Base-by-base conservation (phyloP, 495 filamentous ascomycete genomes). In the Neurospora terricola region DNA sequence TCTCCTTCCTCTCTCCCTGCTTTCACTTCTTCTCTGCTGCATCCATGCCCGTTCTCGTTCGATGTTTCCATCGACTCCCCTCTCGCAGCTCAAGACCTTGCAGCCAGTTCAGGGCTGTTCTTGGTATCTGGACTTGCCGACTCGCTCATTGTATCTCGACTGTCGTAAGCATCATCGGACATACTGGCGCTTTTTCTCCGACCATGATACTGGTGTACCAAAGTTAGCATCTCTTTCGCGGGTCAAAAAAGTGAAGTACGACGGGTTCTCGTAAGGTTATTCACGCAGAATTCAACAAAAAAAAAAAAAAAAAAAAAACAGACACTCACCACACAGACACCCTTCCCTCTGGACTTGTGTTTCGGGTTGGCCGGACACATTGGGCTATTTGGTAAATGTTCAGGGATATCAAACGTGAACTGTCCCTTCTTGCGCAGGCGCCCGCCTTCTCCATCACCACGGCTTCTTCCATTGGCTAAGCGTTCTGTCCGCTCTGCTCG, bases 311-410 rank as follows among this genome's bases (percentile, higher is more conserved):
- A 34, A 34, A 34, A 34, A 34, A 62, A 34, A 16, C 27, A 18
- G 27, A 30, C 27, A 76, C 78, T 74, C 69, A 80, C 78, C 68
- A 85, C 82, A 80, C 90, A 92, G 5, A 90, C 82, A 3, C 85
- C 88, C 70, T 79, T 87, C 36, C 87, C 87, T 23, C 82, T 80
- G 45, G 83, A 85, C 73, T 83, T 84, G 76, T 86, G 83, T 74
- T 85, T 85, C 66, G 83, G 82, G 81, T 87, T 84, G 45, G 86
- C 81, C 9, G 90, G 90, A 80, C 90, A 92, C 75, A 91, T 80
- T 48, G 90, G 90, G 75, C 88, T 91, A 66, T 71, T 85, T 12
- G 88, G 88, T 21, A 91, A 78, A 80, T 92, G 90, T 59, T 91
- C 89, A n/a, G 89, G 89, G 23, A 90, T 77, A 70, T 88, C 82